Percentiles rank a stretch among this genome's conserved stretches.
These are phyloP conservation scores for Tolypocladium endophyticum DNA, from an alignment of 2,329 filamentous ascomycete species.

Conservation along the genomic window DNA sequence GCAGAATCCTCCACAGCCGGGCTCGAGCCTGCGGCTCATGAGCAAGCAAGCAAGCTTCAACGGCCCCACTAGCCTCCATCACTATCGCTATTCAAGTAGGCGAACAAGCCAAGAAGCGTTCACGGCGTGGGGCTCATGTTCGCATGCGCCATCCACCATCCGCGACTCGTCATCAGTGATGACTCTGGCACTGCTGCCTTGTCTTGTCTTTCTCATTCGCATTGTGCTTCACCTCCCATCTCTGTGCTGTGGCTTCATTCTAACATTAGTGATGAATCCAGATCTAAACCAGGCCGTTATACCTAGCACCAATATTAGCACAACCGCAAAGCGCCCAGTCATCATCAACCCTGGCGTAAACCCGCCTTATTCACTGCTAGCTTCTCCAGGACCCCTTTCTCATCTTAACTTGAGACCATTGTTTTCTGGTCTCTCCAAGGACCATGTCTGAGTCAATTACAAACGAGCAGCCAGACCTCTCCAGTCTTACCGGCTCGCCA, in stretches of 20 bases:
- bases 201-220: not conserved
- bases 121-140: not conserved
- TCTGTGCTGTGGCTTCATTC: not conserved
- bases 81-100: not conserved
- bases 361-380: not conserved
- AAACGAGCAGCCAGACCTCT: constrained; percentile 37
- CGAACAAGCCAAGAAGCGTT: not conserved
- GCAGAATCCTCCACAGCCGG: not conserved
- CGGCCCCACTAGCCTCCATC: not conserved
- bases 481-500: constrained; percentile 29
- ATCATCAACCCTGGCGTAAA: not conserved
- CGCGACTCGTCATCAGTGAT: not conserved
- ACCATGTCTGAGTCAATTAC: constrained; percentile 37
- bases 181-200: not conserved
- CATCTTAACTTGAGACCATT: not conserved
- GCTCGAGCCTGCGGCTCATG: not conserved
- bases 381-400: not conserved
- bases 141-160: not conserved
- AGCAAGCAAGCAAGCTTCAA: not conserved
- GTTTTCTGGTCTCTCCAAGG: not conserved
- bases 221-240: not conserved
- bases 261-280: not conserved
- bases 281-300: not conserved
- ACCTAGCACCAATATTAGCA: not conserved
- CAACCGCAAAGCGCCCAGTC: not conserved